These are phyloP conservation scores for Kazachstania sp. DNA, from an alignment of 1,139 yeast genomes.

Conservation along the genomic window DNA sequence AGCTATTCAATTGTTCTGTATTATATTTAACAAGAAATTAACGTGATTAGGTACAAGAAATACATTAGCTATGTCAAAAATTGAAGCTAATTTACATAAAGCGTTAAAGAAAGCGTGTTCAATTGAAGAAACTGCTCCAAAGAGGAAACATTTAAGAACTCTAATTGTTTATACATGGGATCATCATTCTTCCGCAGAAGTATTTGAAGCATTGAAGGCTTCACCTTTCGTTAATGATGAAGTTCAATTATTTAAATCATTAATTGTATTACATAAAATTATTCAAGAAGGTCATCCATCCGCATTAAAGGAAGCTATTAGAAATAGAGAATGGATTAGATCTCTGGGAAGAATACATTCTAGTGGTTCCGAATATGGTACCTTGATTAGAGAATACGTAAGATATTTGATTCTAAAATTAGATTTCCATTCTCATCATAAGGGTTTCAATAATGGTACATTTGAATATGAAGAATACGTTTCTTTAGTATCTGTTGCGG, in stretches of 20 bases:
- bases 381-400: slow-evolving; percentile 72
- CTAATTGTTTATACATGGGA: slow-evolving; percentile 97
- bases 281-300: slow-evolving; percentile 93
- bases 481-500: slow-evolving; percentile 77
- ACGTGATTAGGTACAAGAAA: too few species aligned
- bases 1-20: too few species aligned
- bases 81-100: slow-evolving; percentile 42
- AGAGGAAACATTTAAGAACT: slow-evolving; percentile 88
- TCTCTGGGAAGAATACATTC: slow-evolving; percentile 39
- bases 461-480: slow-evolving; percentile 94
- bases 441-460: slow-evolving; percentile 79
- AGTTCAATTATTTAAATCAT: slow-evolving; percentile 77
- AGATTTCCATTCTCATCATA: slow-evolving; percentile 74
- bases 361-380: slow-evolving; percentile 45
- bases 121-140: slow-evolving; percentile 83
- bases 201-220: slow-evolving; percentile 69
- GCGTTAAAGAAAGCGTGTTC: slow-evolving; percentile 83
- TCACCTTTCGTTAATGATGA: slow-evolving; percentile 78
- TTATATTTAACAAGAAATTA: too few species aligned
- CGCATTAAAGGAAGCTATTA: slow-evolving; percentile 71
- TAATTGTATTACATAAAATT: slow-evolving; percentile 85
- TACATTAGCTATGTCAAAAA: not conserved
- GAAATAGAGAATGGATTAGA: slow-evolving; percentile 58
- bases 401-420: slow-evolving; percentile 62
- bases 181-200: slow-evolving; percentile 70